Evolutionary conservation across 352 stramenopile genomes (phyloP), one percentile per base, ranked within the genome.

Genomic region (Phytopythium kandeliae): DNA sequence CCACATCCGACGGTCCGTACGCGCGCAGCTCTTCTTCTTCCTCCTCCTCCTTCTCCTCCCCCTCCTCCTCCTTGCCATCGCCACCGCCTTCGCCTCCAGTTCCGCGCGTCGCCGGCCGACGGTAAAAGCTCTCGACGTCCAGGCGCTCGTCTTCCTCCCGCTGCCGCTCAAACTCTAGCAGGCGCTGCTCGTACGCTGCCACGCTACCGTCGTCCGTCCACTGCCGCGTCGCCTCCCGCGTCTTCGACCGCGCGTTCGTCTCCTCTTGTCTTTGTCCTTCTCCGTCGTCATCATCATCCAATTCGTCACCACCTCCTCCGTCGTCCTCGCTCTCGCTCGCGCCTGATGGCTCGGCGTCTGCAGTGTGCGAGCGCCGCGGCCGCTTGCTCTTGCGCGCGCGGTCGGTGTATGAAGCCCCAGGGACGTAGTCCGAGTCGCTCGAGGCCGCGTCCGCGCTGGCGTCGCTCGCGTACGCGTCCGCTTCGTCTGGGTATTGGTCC

Each of bases 1-100:
- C 59, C 17, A 74, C 53, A 47, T 89, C 81, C 41, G 60, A 62
- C 0, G 81, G 75, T 24, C 57, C 48, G 48, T 86, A 89, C 17
- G 42, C 56, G 62, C 47, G 51, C 57, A 36, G 51, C 47, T 48
- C 30, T 3, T 7, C 9, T 10, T 26, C 43, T 6, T 17, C 40
- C 15, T 11, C 21, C 51, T 13, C 45, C 51, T 37, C 36, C 28
- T 55, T 21, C 17, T 19, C 9, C 15, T 61, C 62, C n/a, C 60
- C 66, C 36, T 77, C 69, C n/a, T n/a, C n/a, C n/a, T n/a, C 53
- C n/a, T 63, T 21, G 7, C 26, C 50, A 17, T 59, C 34, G 2
- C 31, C 24, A 17, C 54, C 24, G 48, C 26, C 37, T 47, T 12
- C n/a, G 5, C 25, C 6, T 0, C 4, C 28, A n/a, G 13, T 37